phyloP scores from a whole-genome alignment of 306 rosid species.

The Cucurbita argyrosperma region DNA sequence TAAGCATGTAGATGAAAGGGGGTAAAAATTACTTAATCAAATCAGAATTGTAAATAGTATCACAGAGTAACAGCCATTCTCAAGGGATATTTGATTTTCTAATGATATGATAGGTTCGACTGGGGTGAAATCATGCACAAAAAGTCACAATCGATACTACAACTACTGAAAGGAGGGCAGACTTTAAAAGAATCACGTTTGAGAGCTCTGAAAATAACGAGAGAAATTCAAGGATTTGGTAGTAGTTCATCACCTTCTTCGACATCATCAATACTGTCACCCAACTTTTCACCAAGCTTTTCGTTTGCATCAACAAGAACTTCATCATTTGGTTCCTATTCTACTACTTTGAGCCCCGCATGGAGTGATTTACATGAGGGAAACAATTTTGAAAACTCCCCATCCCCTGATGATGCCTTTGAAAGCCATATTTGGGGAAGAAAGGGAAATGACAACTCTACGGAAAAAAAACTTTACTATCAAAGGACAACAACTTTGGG shows the following conservation, averaged over 20 bases:
- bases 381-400: not conserved
- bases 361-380: not conserved
- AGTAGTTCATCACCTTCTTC: conserved; percentile 3
- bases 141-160: conserved; percentile 35
- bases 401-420: not conserved
- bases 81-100: not conserved
- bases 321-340: conserved; percentile 35
- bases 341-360: conserved; percentile 19
- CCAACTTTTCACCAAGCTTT: conserved; percentile 4
- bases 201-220: conserved; percentile 55
- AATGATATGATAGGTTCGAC: conserved; percentile 34
- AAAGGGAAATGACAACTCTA: not conserved
- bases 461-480: not conserved
- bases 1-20: conserved; percentile 37
- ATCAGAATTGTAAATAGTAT: not conserved
- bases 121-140: conserved; percentile 61
- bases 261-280: conserved; percentile 3
- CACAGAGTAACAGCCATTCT: not conserved
- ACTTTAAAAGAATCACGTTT: conserved; percentile 39
- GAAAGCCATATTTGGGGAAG: conserved; percentile 10
- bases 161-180: conserved; percentile 32
- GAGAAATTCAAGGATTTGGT: conserved; percentile 72
- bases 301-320: conserved; percentile 20
- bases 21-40: conserved; percentile 19
- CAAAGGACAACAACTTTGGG: conserved; percentile 27